Conservation (phyloP, 208 protist species). For the Leishmania tropica region DNA sequence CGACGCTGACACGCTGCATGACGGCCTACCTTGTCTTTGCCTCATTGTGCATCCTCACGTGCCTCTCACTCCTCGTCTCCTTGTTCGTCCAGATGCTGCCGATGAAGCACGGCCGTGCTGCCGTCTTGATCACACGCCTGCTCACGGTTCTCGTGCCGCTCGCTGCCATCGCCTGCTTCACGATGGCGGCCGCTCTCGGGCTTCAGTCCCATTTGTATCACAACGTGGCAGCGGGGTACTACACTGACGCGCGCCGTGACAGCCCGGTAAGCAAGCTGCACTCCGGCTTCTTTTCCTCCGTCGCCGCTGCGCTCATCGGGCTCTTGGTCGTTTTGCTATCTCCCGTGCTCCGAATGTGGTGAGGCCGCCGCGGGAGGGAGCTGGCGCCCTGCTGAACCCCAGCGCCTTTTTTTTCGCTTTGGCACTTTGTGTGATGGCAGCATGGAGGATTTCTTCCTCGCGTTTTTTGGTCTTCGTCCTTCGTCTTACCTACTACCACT, state of each 20-base stretch:
- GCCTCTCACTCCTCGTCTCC: conserved; percentile 30
- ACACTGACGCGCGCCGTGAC: conserved; percentile 10
- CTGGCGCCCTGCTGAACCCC: background rate
- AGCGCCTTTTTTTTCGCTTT: background rate
- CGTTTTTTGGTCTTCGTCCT: background rate
- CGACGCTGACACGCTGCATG: conserved; percentile 34
- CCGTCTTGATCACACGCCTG: conserved; percentile 9
- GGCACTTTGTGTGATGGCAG: background rate
- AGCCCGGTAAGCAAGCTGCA: conserved; percentile 6
- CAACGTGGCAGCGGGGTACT: conserved; percentile 32
- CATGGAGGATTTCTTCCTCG: too few species aligned
- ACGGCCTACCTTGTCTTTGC: conserved; percentile 48
- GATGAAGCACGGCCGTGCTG: background rate
- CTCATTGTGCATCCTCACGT: conserved; percentile 22
- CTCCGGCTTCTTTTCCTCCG: conserved; percentile 40
- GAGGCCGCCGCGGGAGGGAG: background rate
- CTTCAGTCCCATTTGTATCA: conserved; percentile 28
- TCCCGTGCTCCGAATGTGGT: conserved; percentile 15
- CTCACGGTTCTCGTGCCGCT: conserved; percentile 27
- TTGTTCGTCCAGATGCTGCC: conserved; percentile 32
- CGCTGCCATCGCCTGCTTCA: conserved; percentile 30
- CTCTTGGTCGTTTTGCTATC: conserved; percentile 19
- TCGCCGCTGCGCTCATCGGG: conserved; percentile 29
- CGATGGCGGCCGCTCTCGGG: conserved; percentile 36
- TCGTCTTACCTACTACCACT: background rate